These are phyloP conservation scores for Petunia axillaris DNA, from an alignment of 257 asterid species.

Conservation along the genomic window DNA sequence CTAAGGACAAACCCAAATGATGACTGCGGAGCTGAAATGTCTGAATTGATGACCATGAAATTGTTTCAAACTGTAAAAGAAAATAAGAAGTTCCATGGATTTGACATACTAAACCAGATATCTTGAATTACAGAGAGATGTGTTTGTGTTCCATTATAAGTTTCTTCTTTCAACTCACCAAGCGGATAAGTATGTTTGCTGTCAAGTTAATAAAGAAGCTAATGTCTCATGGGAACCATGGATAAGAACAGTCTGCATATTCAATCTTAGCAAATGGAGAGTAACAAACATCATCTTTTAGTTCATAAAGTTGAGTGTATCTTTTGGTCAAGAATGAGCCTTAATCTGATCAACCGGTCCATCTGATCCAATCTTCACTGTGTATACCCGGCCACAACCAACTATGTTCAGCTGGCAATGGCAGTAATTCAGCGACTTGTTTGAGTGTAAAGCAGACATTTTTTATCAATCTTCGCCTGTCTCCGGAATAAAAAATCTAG, in stretches of 20 bases:
- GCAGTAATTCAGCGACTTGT: not conserved
- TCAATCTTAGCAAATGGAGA: not conserved
- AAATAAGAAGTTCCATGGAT: not conserved
- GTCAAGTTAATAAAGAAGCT: not conserved
- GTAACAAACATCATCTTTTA: not conserved
- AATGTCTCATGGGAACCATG: not conserved
- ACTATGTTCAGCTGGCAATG: not conserved
- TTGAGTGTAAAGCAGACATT: not conserved
- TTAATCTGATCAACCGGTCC: not conserved
- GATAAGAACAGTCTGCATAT: not conserved
- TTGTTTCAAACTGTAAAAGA: not conserved
- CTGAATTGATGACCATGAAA: not conserved
- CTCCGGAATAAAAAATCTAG: constrained; percentile 12
- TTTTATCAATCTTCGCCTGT: not conserved
- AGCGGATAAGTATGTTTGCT: not conserved
- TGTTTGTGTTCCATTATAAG: not conserved
- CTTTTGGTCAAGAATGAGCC: not conserved
- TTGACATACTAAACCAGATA: not conserved
- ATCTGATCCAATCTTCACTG: not conserved
- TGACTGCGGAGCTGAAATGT: not conserved
- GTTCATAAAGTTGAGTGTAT: not conserved
- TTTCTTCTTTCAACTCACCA: not conserved
- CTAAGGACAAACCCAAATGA: not conserved
- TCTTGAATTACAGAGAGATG: not conserved
- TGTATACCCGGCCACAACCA: not conserved